Evolutionary conservation across 768 basidiomycete species (phyloP).

Genomic region (Inosperma sp.): DNA sequence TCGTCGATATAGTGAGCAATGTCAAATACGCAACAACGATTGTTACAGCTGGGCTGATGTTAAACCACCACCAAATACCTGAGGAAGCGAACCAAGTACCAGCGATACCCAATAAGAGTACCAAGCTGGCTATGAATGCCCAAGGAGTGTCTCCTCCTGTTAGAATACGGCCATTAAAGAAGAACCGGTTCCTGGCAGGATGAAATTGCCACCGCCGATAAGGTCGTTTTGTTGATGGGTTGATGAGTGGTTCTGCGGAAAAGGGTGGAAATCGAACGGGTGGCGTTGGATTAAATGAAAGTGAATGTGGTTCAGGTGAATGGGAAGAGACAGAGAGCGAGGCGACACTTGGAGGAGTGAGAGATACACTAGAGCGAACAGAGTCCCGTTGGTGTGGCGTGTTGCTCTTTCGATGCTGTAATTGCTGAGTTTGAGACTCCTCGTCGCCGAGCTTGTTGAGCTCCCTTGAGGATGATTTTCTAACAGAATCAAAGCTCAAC

Average conservation of each 20-base stretch:
- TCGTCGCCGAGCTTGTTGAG: constrained; percentile 13
- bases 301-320: constrained; percentile 28
- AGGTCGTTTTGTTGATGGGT: constrained; percentile 36
- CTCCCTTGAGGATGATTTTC: constrained; percentile 27
- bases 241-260: constrained; percentile 34
- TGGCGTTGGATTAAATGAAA: constrained; percentile 26
- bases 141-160: constrained; percentile 84
- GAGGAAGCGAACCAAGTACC: constrained; percentile 88
- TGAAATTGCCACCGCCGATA: constrained; percentile 59
- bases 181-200: constrained; percentile 73
- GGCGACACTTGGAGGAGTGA: constrained; percentile 1
- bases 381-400: constrained; percentile 11
- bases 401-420: constrained; percentile 2
- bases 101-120: constrained; percentile 59
- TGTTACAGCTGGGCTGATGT: constrained; percentile 68
- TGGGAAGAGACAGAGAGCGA: constrained; percentile 25
- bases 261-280: constrained; percentile 30
- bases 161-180: constrained; percentile 64
- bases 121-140: constrained; percentile 69
- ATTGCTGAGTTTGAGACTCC: background rate
- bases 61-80: constrained; percentile 83
- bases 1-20: constrained; percentile 64
- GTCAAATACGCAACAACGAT: constrained; percentile 47
- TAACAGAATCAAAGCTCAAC: constrained; percentile 48
- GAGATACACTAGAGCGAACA: constrained; percentile 6